Conservation (phyloP, 768 basidiomycete genomes). For the Boletus sensibilis region DNA sequence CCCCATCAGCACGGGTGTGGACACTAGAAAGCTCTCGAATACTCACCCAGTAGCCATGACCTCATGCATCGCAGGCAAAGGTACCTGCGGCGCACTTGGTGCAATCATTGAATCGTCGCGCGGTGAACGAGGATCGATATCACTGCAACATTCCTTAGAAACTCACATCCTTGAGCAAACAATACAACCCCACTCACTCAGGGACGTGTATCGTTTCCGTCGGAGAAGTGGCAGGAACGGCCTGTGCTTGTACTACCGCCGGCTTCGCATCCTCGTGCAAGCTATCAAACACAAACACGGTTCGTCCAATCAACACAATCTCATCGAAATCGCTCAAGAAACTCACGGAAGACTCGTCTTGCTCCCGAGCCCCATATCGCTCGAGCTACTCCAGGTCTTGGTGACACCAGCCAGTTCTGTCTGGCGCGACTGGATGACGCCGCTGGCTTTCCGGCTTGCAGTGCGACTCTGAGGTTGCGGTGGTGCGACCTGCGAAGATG, state of each 20-base stretch:
- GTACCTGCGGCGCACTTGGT: conserved; percentile 28
- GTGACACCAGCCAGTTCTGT: conserved; percentile 32
- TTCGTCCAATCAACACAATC: neutral
- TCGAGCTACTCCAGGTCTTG: conserved; percentile 33
- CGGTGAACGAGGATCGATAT: conserved; percentile 32
- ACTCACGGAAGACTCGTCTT: conserved; percentile 21
- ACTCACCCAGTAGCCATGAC: conserved; percentile 29
- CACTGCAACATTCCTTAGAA: conserved; percentile 8
- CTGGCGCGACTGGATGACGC: conserved; percentile 24
- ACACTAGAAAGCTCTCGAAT: neutral
- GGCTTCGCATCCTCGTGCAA: conserved; percentile 27
- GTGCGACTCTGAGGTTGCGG: conserved; percentile 22
- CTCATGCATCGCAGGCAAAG: conserved; percentile 36
- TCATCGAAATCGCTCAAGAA: neutral
- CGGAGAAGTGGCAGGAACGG: conserved; percentile 19
- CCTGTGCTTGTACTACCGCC: conserved; percentile 8
- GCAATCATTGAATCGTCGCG: conserved; percentile 29
- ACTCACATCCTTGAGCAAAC: neutral
- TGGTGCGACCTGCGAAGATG: conserved; percentile 24
- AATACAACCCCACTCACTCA: conserved; percentile 21
- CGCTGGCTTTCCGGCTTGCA: conserved; percentile 29
- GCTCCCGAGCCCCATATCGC: conserved; percentile 22
- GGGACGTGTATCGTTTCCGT: conserved; percentile 31
- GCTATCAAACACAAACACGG: conserved; percentile 7
- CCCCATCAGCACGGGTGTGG: neutral